Conservation (phyloP, 169 alveolate species). For the Plasmodium knowlesi region DNA sequence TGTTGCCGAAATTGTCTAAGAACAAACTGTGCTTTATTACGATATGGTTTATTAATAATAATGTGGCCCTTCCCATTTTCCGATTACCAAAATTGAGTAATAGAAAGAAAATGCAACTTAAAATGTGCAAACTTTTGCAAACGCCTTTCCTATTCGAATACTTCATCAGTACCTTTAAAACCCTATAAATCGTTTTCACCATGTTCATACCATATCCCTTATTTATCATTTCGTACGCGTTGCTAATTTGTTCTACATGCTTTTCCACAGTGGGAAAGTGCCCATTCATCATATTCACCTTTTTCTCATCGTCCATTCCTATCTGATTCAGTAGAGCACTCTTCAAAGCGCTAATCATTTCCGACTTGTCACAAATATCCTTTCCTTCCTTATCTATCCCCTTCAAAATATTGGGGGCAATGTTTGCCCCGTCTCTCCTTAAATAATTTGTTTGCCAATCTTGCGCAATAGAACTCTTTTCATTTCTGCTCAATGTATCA, state of each 20-base stretch:
- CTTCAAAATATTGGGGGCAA: background rate
- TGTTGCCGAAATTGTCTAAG: background rate
- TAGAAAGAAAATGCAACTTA: conserved; percentile 29
- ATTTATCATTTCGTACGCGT: background rate
- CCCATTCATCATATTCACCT: background rate
- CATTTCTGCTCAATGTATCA: background rate
- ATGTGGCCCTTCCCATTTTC: background rate
- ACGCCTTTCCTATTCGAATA: conserved; percentile 22
- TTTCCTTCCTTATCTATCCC: background rate
- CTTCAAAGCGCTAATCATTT: background rate
- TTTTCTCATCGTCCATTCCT: background rate
- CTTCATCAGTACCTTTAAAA: conserved; percentile 20
- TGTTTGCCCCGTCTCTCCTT: background rate
- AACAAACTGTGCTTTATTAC: conserved; percentile 18
- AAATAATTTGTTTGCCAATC: background rate
- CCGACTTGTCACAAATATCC: background rate
- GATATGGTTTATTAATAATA: conserved; percentile 11
- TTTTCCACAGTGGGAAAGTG: background rate
- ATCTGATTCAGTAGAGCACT: background rate
- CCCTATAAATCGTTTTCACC: conserved; percentile 4
- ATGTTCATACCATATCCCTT: background rate
- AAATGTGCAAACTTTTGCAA: conserved; percentile 40
- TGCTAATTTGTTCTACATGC: background rate
- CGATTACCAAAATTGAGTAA: conserved; percentile 14
- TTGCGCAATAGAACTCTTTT: background rate